These are phyloP conservation scores for Silybum marianum DNA, from an alignment of 129 eudicot species.

Conservation along the genomic window DNA sequence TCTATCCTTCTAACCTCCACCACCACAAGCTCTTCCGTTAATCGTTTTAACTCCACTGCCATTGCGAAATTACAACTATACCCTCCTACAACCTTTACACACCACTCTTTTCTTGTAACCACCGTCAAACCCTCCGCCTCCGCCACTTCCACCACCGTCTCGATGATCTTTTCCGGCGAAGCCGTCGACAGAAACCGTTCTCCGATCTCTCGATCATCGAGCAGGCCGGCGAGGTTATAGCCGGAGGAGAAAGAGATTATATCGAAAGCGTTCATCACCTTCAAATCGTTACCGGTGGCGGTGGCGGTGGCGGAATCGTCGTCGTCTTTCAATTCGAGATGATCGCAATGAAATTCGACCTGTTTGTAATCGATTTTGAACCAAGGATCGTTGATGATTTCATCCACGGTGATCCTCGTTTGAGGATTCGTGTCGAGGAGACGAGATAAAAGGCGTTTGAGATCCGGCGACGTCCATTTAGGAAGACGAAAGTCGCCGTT, in stretches of 20 bases:
- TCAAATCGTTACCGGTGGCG: background rate
- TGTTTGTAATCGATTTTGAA: conserved; percentile 35
- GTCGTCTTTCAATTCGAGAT: conserved; percentile 25
- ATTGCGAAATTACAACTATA: conserved; percentile 44
- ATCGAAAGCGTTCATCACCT: conserved; percentile 37
- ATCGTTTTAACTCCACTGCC: conserved; percentile 44
- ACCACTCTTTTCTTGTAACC: conserved; percentile 29
- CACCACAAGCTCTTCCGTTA: conserved; percentile 65
- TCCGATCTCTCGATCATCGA: conserved; percentile 21
- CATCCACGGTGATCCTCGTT: conserved; percentile 37
- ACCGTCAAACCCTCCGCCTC: conserved; percentile 44
- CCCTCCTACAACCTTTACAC: conserved; percentile 52
- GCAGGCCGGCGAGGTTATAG: conserved; percentile 24
- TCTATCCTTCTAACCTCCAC: conserved; percentile 52
- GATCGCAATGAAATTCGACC: conserved; percentile 26
- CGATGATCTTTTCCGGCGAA: conserved; percentile 39
- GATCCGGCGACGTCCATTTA: conserved; percentile 39
- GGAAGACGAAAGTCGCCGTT: conserved; percentile 39
- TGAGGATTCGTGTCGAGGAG: conserved; percentile 34
- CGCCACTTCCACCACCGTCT: conserved; percentile 47
- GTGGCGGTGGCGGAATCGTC: background rate
- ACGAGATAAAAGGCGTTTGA: conserved; percentile 23
- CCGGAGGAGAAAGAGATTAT: conserved; percentile 38
- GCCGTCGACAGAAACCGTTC: conserved; percentile 52
- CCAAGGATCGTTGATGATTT: conserved; percentile 40